phyloP scores from a whole-genome alignment of 1,284 basidiomycete species.

The Cutaneotrichosporon dermatis region DNA sequence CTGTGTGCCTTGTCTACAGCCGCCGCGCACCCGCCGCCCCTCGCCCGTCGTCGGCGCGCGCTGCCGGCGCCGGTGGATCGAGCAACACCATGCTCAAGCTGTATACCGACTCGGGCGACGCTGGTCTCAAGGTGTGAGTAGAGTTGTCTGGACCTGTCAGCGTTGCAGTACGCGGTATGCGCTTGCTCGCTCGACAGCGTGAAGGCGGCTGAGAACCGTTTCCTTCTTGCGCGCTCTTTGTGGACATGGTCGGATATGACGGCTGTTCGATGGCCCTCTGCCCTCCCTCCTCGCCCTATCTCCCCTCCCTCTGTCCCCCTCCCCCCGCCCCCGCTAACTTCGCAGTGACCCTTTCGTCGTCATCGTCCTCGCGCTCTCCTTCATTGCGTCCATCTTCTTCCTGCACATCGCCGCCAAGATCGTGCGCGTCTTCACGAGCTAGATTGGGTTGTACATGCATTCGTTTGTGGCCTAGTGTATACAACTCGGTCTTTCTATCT shows the following conservation, averaged over 20 bases:
- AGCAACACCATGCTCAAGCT: conserved; percentile 97
- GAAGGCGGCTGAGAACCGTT: too few species aligned
- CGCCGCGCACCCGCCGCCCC: conserved; percentile 72
- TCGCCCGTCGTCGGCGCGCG: conserved; percentile 80
- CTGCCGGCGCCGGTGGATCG: conserved; percentile 92
- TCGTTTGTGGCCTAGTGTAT: too few species aligned
- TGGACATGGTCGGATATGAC: too few species aligned
- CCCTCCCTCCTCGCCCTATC: too few species aligned
- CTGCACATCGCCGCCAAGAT: conserved; percentile 96
- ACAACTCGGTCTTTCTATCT: too few species aligned
- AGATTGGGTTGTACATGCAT: conserved; percentile 25
- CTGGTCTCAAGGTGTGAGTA: conserved; percentile 88
- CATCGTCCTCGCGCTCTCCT: conserved; percentile 90
- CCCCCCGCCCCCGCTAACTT: neutral
- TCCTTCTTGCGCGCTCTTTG: too few species aligned
- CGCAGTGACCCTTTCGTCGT: conserved; percentile 94
- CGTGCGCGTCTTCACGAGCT: conserved; percentile 85
- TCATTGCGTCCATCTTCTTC: conserved; percentile 98
- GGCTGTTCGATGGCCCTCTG: too few species aligned
- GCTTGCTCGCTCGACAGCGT: too few species aligned
- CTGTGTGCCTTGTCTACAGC: too few species aligned
- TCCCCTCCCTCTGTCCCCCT: too few species aligned
- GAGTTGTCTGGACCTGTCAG: too few species aligned
- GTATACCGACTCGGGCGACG: conserved; percentile 91
- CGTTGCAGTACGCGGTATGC: too few species aligned